Conservation (phyloP, 139 green algal species). For the Limnomonas spitsbergensis region DNA sequence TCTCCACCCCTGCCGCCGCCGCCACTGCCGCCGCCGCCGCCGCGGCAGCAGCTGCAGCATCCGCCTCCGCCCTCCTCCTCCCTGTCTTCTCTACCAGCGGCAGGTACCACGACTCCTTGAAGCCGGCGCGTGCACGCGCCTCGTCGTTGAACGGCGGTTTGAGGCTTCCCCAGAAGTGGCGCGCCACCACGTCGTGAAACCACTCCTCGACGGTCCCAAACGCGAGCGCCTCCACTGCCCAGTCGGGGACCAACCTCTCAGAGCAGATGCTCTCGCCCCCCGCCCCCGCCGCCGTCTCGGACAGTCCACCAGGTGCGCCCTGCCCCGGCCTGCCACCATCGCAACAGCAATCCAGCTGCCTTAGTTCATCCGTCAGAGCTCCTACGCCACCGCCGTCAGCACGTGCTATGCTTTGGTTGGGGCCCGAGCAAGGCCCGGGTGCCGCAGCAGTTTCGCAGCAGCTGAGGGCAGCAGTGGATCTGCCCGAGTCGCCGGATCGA, state of each 20-base stretch:
- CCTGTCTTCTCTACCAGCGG: slow-evolving; percentile 2
- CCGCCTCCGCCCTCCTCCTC: background rate
- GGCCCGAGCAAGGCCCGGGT: no score
- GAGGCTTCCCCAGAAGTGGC: slow-evolving; percentile 69
- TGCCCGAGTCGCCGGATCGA: no score
- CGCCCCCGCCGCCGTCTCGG: background rate
- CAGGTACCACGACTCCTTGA: slow-evolving; percentile 64
- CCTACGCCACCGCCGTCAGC: no score
- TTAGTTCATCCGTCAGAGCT: background rate
- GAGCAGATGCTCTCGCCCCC: background rate
- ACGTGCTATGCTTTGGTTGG: no score
- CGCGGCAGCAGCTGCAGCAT: background rate
- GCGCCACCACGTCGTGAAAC: slow-evolving; percentile 3
- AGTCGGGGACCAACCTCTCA: background rate
- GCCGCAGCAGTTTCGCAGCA: no score
- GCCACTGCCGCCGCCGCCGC: no score
- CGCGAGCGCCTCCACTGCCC: background rate
- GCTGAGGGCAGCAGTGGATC: no score
- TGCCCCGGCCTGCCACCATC: background rate
- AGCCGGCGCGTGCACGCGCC: slow-evolving; percentile 65
- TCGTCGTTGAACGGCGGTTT: slow-evolving; percentile 88
- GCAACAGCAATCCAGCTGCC: background rate
- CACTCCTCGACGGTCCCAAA: slow-evolving; percentile 6
- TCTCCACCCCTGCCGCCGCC: no score
- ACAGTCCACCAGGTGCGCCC: background rate